These are phyloP conservation scores for Pyrus betulifolia DNA, from an alignment of 306 rosid genomes.

Conservation along the genomic window DNA sequence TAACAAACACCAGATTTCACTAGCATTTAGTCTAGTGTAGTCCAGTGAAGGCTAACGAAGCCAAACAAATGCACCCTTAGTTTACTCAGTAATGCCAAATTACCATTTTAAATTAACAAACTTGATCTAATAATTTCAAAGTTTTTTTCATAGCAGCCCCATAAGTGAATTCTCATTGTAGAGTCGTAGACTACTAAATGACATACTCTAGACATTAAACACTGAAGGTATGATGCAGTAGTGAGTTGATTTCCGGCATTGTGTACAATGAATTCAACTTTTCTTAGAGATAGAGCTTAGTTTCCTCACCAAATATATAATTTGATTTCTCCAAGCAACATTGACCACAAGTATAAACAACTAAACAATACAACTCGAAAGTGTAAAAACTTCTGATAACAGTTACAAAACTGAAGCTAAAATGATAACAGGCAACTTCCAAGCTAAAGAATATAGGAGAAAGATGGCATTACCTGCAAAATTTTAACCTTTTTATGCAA, in stretches of 20 bases:
- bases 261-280: neutral
- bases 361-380: neutral
- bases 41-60: too few species aligned
- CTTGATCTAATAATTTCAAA: neutral
- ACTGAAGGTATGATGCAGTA: neutral
- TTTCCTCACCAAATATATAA: neutral
- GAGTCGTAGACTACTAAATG: neutral
- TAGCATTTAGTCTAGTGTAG: too few species aligned
- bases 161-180: neutral
- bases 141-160: neutral
- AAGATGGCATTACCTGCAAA: constrained; percentile 62
- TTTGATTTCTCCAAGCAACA: neutral
- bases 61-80: too few species aligned
- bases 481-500: constrained; percentile 84
- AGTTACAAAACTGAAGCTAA: neutral
- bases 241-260: neutral
- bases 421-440: neutral
- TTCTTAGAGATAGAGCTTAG: neutral
- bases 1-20: too few species aligned
- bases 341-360: neutral
- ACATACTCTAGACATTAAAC: neutral
- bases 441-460: neutral
- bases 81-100: neutral
- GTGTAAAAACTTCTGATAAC: neutral
- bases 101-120: neutral